These are phyloP conservation scores for Fonsecaea pedrosoi DNA, from an alignment of 2,329 filamentous ascomycete genomes.

Conservation along the genomic window DNA sequence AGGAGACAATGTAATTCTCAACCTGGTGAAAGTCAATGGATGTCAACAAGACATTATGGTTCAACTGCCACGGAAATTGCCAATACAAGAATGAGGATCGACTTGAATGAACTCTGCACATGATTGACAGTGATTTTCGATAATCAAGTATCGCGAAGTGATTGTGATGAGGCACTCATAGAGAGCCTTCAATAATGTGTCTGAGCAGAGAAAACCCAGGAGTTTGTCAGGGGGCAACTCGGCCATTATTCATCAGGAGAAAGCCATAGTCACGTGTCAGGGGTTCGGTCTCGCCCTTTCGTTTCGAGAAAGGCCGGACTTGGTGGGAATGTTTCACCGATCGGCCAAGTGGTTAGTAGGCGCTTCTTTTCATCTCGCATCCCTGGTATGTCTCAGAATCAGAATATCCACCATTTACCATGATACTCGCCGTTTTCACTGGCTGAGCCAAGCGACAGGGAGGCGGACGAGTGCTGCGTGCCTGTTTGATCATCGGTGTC, in stretches of 20 bases:
- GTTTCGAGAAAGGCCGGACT: slow-evolving; percentile 1
- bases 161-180: background rate
- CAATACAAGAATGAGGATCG: background rate
- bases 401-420: background rate
- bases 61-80: background rate
- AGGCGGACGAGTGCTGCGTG: background rate
- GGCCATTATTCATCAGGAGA: background rate
- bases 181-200: background rate
- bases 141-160: background rate
- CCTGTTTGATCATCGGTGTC: slow-evolving; percentile 18
- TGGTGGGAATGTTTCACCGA: slow-evolving; percentile 12
- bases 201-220: background rate
- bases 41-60: background rate
- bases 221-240: background rate
- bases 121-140: background rate
- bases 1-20: background rate
- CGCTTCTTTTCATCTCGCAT: slow-evolving; percentile 2
- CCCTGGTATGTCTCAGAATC: slow-evolving; percentile 15
- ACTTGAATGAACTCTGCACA: background rate
- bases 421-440: slow-evolving; percentile 5
- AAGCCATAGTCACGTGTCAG: slow-evolving; percentile 8
- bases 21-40: background rate
- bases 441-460: background rate
- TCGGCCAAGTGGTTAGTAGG: background rate
- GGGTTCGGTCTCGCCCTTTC: background rate